Percentiles rank a stretch among this genome's conserved stretches.
Conservation (phyloP, 768 basidiomycete genomes). For the Rhodotorula toruloides region DNA sequence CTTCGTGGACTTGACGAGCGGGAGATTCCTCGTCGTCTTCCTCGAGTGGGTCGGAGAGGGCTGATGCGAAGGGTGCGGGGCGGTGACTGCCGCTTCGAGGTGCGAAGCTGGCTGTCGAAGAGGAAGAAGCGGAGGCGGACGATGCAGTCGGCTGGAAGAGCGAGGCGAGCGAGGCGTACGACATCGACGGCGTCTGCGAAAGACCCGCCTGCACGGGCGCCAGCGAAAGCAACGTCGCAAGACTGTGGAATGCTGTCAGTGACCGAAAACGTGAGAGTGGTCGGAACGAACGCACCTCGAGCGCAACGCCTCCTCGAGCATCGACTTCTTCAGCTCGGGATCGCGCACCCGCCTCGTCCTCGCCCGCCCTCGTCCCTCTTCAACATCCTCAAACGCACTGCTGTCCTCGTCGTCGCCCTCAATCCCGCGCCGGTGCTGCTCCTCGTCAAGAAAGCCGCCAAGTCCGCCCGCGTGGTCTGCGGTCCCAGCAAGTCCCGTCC, state of each 20-base stretch:
- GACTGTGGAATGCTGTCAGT: background rate
- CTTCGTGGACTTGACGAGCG: slow-evolving; percentile 1
- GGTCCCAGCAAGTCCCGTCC: background rate
- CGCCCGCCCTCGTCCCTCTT: slow-evolving; percentile 11
- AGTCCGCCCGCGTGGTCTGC: no score
- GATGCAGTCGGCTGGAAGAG: slow-evolving; percentile 14
- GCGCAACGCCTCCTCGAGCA: slow-evolving; percentile 35
- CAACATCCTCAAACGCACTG: slow-evolving; percentile 28
- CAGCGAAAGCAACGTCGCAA: slow-evolving; percentile 32
- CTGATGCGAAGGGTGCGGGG: slow-evolving; percentile 52
- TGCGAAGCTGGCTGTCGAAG: slow-evolving; percentile 56
- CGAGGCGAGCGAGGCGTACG: slow-evolving; percentile 18
- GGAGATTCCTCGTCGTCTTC: slow-evolving; percentile 17
- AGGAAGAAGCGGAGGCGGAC: slow-evolving; percentile 56
- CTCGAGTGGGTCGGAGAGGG: slow-evolving; percentile 61
- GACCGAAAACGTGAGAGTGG: background rate
- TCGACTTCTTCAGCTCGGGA: slow-evolving; percentile 21
- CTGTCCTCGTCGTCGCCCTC: slow-evolving; percentile 36
- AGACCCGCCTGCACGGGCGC: slow-evolving; percentile 17
- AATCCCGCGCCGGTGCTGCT: slow-evolving; percentile 6
- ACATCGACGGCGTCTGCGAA: slow-evolving; percentile 29
- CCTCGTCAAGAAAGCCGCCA: background rate
- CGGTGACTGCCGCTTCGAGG: slow-evolving; percentile 27
- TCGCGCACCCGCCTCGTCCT: slow-evolving; percentile 23
- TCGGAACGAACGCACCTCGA: slow-evolving; percentile 3